A percentile compares a stretch with the other conserved stretches of the same genome.
Evolutionary conservation across 495 filamentous ascomycete genomes (phyloP).

Genomic region (Lineolata rhizophorae): DNA sequence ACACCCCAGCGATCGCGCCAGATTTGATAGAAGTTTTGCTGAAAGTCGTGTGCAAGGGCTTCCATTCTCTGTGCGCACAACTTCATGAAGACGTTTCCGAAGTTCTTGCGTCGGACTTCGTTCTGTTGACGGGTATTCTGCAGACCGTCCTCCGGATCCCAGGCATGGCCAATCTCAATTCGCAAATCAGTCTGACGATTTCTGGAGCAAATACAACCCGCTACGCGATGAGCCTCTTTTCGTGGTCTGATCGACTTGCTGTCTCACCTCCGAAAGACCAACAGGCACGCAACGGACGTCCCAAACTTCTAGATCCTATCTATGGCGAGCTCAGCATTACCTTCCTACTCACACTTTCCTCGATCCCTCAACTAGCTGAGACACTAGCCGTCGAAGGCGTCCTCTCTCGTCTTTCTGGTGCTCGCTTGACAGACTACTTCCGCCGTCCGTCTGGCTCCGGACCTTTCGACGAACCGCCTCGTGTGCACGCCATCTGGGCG

Average conservation of each 20-base stretch:
- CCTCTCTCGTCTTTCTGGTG: slow-evolving; percentile 52
- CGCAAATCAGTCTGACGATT: slow-evolving; percentile 39
- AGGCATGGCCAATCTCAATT: slow-evolving; percentile 35
- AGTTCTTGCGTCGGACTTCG: slow-evolving; percentile 46
- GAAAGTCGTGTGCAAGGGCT: slow-evolving; percentile 56
- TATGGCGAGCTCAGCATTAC: slow-evolving; percentile 77
- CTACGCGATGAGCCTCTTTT: slow-evolving; percentile 70
- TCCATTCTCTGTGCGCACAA: slow-evolving; percentile 51
- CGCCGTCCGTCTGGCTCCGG: slow-evolving; percentile 43
- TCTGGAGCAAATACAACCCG: slow-evolving; percentile 41
- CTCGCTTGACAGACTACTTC: slow-evolving; percentile 49
- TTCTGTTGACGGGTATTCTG: slow-evolving; percentile 71
- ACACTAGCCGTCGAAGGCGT: slow-evolving; percentile 70
- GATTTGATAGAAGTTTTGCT: slow-evolving; percentile 51
- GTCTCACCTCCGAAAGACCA: too few relatives aligned
- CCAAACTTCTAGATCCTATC: slow-evolving; percentile 48
- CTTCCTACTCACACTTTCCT: slow-evolving; percentile 74
- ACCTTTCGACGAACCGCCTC: slow-evolving; percentile 38
- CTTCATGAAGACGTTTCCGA: slow-evolving; percentile 36
- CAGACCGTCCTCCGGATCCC: slow-evolving; percentile 61
- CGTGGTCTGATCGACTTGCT: slow-evolving; percentile 68
- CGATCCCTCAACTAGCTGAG: slow-evolving; percentile 62
- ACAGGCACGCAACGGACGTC: too few relatives aligned
- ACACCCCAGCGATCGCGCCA: slow-evolving; percentile 10
- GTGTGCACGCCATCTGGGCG: slow-evolving; percentile 69